These are phyloP conservation scores for Nannochloropsis granulata DNA, from an alignment of 108 stramenopile genomes.

Conservation along the genomic window DNA sequence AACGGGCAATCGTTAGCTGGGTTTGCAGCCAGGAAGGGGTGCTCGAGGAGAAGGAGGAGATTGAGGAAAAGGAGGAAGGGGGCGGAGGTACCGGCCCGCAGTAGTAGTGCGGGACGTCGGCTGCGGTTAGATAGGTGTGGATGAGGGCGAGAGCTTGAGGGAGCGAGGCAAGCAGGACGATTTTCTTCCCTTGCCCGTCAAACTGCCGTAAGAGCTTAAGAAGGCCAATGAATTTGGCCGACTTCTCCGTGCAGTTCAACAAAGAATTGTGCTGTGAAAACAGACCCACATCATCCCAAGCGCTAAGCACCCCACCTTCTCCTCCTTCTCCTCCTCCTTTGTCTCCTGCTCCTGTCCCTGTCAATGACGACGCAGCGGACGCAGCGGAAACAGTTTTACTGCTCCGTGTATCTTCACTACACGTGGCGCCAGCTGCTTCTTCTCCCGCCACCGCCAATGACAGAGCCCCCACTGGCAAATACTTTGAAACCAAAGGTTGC, in stretches of 20 bases:
- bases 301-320: neutral
- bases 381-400: neutral
- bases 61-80: neutral
- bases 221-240: neutral
- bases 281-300: neutral
- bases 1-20: neutral
- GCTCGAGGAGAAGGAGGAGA: neutral
- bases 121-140: conserved; percentile 1
- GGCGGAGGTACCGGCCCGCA: neutral
- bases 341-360: neutral
- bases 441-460: neutral
- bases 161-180: neutral
- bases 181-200: neutral
- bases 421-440: neutral
- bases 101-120: conserved; percentile 15
- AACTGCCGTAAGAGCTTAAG: neutral
- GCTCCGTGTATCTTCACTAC: neutral
- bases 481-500: neutral
- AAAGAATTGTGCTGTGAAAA: neutral
- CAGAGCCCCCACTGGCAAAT: neutral
- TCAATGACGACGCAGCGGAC: neutral
- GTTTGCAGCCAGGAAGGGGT: neutral
- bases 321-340: neutral
- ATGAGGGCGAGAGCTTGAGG: neutral
- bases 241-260: neutral